A percentile compares a stretch with the other conserved stretches of the same genome.
phyloP scores from a whole-genome alignment of 139 green algal genomes.

The Spirogloea muscicola region DNA sequence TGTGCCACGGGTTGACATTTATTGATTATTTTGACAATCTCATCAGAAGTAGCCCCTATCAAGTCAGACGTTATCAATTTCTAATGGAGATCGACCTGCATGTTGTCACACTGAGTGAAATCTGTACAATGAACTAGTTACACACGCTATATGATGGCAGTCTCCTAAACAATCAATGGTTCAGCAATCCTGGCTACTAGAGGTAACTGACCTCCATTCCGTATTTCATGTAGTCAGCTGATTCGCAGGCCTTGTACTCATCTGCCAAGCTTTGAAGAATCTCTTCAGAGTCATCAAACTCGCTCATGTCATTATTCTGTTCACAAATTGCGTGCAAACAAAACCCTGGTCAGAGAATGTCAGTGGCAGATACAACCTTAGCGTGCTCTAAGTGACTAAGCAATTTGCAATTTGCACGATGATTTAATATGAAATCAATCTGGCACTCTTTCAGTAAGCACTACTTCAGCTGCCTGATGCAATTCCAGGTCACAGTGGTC shows the following conservation, averaged over 20 bases:
- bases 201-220: slow-evolving; percentile 30
- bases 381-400: neutral
- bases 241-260: slow-evolving; percentile 87
- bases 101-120: no score
- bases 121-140: no score
- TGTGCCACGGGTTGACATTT: no score
- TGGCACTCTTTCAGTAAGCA: slow-evolving; percentile 1
- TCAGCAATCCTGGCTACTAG: no score
- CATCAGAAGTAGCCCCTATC: no score
- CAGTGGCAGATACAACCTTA: neutral
- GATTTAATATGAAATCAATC: neutral
- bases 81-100: no score
- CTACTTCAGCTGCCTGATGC: neutral
- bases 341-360: neutral
- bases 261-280: slow-evolving; percentile 67
- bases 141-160: no score
- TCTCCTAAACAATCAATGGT: no score
- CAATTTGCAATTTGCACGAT: neutral
- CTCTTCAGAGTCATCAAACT: slow-evolving; percentile 91
- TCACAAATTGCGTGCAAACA: neutral
- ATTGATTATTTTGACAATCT: no score
- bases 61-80: no score
- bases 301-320: slow-evolving; percentile 57
- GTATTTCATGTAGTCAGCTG: slow-evolving; percentile 73
- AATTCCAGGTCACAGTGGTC: neutral